Evolutionary conservation across 73 alveolate species (phyloP), one percentile per base, ranked within the genome.

Genomic region (Paramecium bursaria): DNA sequence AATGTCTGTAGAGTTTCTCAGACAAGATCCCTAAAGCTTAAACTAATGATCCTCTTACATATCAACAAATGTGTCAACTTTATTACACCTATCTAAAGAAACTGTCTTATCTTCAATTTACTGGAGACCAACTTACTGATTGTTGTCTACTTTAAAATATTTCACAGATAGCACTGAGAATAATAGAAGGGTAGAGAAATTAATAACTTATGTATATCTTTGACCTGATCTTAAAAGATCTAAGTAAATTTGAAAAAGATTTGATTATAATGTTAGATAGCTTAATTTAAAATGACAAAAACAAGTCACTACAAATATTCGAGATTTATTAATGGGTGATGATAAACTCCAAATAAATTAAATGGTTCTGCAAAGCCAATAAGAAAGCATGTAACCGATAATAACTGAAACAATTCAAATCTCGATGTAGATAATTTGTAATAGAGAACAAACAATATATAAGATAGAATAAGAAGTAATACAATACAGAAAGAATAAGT

Each of bases 141-240:
- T 67, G 26, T 1, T 67, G 44, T 35, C 42, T 67, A 33, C 19
- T 67, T 4, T n/a, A 67, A 67, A 67, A 67, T 23, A 67, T 67
- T 35, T 67, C 46, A 25, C 44, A 53, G 5, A 67, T 67, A 57
- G 82, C 60, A 67, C 44, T 33, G 11, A 15, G 82, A 5, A 31
- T 67, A 35, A 67, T 67, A 21, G 82, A 67, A 10, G 82, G 82
- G 1, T 67, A 67, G 82, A 67, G 44, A 42, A 39, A 57, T 67
- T 57, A 53, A 21, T 19, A 67, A 17, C 15, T 67, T 21, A 47
- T 21, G 19, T 67, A 35, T 42, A 39, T 53, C 11, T 67, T 67
- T 67, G 3, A 33, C 33, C 39, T 67, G 6, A 67, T 67, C 9
- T 0, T 67, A 11, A 42, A 67, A 67, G 82, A 67, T 42, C 82